Percentiles rank a stretch among this genome's conserved stretches.
These are phyloP conservation scores for Fagus crenata DNA, from an alignment of 306 rosid species.

Conservation along the genomic window DNA sequence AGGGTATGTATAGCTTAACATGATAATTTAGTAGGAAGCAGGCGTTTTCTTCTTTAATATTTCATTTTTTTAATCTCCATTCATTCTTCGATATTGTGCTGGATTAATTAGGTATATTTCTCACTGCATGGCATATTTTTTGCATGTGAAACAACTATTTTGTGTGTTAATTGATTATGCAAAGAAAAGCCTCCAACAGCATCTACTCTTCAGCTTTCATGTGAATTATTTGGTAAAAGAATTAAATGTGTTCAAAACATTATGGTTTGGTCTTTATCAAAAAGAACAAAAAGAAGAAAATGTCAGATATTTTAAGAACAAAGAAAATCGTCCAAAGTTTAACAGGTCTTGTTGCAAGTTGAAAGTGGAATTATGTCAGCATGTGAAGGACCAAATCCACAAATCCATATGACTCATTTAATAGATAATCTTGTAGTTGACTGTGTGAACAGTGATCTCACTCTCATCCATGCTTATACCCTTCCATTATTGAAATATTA, in stretches of 20 bases:
- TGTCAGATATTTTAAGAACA: background rate
- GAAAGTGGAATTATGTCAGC: background rate
- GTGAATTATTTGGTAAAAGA: background rate
- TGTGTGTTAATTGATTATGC: background rate
- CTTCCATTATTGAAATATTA: background rate
- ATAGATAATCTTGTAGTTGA: slow-evolving; percentile 6
- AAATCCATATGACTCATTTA: background rate
- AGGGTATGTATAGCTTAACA: slow-evolving; percentile 45
- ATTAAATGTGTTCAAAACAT: background rate
- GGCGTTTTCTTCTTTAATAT: background rate
- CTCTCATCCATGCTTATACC: background rate
- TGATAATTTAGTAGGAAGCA: slow-evolving; percentile 26
- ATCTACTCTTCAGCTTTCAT: slow-evolving; percentile 3
- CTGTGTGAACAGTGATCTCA: background rate
- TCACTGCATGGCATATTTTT: background rate
- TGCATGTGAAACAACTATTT: background rate
- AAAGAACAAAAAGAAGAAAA: background rate
- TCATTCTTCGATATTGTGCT: background rate
- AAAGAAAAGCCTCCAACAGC: background rate
- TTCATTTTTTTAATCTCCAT: background rate
- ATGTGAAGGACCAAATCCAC: background rate
- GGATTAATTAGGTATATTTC: background rate
- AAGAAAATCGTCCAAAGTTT: background rate
- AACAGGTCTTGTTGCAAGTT: background rate
- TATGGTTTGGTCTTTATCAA: background rate